phyloP scores from a whole-genome alignment of 2,329 filamentous ascomycete genomes.

The Stemphylium beticola region DNA sequence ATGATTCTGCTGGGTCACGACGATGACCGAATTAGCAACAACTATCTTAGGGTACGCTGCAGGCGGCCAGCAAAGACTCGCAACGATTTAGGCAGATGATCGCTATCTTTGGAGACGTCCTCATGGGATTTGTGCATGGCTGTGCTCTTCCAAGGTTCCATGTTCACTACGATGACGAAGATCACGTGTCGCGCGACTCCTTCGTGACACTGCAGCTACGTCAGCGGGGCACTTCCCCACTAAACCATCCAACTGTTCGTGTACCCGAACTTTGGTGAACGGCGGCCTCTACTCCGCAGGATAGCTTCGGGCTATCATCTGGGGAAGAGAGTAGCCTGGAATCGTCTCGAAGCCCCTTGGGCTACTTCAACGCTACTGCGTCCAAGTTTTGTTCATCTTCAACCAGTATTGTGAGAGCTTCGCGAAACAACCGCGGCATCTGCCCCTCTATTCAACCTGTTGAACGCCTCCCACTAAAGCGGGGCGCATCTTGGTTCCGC shows the following conservation, averaged over 20 bases:
- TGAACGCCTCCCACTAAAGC: conserved; percentile 5
- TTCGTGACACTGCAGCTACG: conserved; percentile 22
- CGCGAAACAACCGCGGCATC: neutral
- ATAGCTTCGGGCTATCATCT: neutral
- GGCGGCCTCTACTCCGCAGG: neutral
- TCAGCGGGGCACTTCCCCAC: conserved; percentile 18
- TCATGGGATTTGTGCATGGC: neutral
- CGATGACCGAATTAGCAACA: neutral
- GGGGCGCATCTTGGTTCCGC: conserved; percentile 10
- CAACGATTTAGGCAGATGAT: neutral
- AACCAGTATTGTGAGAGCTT: neutral
- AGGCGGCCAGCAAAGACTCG: neutral
- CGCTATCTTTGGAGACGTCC: neutral
- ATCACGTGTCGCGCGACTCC: conserved; percentile 24
- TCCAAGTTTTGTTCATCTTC: too few species aligned
- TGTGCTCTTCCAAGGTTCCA: neutral
- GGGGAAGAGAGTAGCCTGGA: neutral
- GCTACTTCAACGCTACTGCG: neutral
- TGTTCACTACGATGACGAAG: conserved; percentile 17
- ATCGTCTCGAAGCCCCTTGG: neutral
- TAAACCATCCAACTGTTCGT: neutral
- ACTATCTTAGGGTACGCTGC: neutral
- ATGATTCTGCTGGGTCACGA: conserved; percentile 2
- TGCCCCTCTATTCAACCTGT: conserved; percentile 5
- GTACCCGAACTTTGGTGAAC: neutral